phyloP scores from a whole-genome alignment of 1,284 basidiomycete species.

The Melampsora larici-populina region DNA sequence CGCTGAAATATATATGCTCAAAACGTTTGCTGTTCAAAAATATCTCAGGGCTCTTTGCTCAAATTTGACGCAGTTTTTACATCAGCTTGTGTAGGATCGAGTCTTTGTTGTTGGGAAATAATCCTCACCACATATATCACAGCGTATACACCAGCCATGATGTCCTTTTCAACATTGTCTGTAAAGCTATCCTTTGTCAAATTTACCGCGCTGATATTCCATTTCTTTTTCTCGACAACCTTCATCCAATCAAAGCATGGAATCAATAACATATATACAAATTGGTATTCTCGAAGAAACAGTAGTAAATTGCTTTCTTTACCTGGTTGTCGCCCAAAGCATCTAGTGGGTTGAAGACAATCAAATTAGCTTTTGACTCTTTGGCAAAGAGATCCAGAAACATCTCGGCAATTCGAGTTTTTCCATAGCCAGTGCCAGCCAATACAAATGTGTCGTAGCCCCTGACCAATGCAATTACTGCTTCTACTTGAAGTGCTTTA shows the following conservation, averaged over 20 bases:
- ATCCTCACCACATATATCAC: conserved; percentile 12
- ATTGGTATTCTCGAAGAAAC: too few relatives aligned
- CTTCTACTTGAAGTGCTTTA: background rate
- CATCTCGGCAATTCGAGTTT: conserved; percentile 1
- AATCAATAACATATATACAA: too few relatives aligned
- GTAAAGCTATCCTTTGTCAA: background rate
- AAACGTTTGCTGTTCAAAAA: background rate
- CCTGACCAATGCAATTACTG: background rate
- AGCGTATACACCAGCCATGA: background rate
- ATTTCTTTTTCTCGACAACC: conserved; percentile 7
- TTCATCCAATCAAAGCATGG: too few relatives aligned
- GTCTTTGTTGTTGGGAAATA: background rate
- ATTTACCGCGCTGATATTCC: too few relatives aligned
- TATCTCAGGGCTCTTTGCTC: conserved; percentile 10
- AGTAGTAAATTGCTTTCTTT: background rate
- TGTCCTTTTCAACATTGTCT: background rate
- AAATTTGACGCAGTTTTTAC: background rate
- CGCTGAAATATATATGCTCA: background rate
- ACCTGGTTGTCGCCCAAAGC: conserved; percentile 14
- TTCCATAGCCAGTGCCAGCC: too few relatives aligned
- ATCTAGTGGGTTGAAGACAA: conserved; percentile 15
- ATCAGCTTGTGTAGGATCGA: background rate
- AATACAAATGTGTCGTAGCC: too few relatives aligned
- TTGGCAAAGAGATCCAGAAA: background rate
- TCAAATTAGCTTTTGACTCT: background rate